Conservation (phyloP, 495 filamentous ascomycete species). For the Cercophora sp. region DNA sequence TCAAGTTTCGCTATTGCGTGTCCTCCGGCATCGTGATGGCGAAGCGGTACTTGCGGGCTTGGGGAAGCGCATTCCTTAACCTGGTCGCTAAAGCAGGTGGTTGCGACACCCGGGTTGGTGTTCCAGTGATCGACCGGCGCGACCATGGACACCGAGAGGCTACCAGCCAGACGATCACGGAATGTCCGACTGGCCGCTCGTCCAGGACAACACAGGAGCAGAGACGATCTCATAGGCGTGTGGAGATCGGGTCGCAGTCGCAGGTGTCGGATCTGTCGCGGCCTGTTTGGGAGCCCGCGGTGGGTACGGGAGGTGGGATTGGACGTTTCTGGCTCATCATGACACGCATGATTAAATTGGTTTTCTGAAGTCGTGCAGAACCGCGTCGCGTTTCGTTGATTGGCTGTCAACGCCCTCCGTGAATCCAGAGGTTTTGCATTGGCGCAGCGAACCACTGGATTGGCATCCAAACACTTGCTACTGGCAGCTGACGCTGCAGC, state of each 20-base stretch:
- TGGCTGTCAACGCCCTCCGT: constrained; percentile 21
- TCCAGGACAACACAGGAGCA: not conserved
- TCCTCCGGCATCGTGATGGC: no score
- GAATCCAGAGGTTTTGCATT: constrained; percentile 15
- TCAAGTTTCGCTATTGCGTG: no score
- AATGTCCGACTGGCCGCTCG: no score
- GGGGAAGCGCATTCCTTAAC: no score
- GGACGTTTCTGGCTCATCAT: constrained; percentile 23
- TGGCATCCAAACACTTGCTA: constrained; percentile 14
- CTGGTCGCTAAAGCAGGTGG: no score
- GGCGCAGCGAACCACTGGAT: constrained; percentile 18
- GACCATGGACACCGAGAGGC: no score
- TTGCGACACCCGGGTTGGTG: no score
- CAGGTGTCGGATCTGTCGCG: constrained; percentile 9
- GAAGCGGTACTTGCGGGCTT: no score
- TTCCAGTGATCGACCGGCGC: not conserved
- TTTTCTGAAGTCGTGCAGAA: constrained; percentile 28
- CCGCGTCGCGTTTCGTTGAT: constrained; percentile 29
- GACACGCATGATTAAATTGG: constrained; percentile 35
- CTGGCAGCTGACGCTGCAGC: constrained; percentile 8
- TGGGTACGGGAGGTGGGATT: constrained; percentile 20
- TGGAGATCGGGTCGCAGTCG: constrained; percentile 14
- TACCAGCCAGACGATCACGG: no score
- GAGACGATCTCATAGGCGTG: constrained; percentile 10
- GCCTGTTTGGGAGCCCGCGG: constrained; percentile 16